phyloP scores from a whole-genome alignment of 2,329 filamentous ascomycete species.

The Cadophora sp. region DNA sequence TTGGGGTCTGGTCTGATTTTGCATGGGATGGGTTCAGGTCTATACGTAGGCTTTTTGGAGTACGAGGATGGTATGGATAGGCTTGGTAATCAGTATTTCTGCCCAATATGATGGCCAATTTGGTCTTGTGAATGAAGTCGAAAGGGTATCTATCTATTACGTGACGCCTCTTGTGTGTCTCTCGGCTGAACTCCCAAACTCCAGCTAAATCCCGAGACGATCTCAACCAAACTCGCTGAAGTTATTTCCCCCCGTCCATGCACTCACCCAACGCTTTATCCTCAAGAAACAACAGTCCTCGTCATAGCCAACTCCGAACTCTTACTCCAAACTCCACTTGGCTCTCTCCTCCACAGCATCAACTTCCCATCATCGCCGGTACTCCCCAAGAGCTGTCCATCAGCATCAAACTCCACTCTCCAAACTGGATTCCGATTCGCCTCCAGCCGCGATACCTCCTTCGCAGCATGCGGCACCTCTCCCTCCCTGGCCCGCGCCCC shows the following conservation, averaged over 20 bases:
- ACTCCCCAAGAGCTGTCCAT: constrained; percentile 76
- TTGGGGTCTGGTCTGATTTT: constrained; percentile 11
- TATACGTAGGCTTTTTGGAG: constrained; percentile 5
- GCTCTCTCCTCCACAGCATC: constrained; percentile 63
- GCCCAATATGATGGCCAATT: background rate
- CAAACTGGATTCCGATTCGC: constrained; percentile 75
- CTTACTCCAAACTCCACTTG: constrained; percentile 41
- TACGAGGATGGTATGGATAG: background rate
- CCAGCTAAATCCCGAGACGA: background rate
- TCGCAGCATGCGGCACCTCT: constrained; percentile 67
- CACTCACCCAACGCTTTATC: background rate
- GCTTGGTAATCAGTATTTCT: constrained; percentile 4
- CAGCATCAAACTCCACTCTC: constrained; percentile 73
- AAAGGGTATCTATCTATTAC: constrained; percentile 27
- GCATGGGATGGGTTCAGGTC: constrained; percentile 15
- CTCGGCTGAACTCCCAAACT: background rate
- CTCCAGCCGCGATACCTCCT: constrained; percentile 70
- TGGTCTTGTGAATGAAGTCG: background rate
- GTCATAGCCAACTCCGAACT: constrained; percentile 43
- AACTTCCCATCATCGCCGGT: constrained; percentile 78
- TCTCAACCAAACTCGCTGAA: background rate
- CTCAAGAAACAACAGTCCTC: constrained; percentile 19
- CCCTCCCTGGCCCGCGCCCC: constrained; percentile 61
- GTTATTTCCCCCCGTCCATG: no score
- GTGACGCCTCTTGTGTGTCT: background rate